Evolutionary conservation across 495 filamentous ascomycete species (phyloP).

Genomic region (Aspergillus sclerotiicarbonarius): DNA sequence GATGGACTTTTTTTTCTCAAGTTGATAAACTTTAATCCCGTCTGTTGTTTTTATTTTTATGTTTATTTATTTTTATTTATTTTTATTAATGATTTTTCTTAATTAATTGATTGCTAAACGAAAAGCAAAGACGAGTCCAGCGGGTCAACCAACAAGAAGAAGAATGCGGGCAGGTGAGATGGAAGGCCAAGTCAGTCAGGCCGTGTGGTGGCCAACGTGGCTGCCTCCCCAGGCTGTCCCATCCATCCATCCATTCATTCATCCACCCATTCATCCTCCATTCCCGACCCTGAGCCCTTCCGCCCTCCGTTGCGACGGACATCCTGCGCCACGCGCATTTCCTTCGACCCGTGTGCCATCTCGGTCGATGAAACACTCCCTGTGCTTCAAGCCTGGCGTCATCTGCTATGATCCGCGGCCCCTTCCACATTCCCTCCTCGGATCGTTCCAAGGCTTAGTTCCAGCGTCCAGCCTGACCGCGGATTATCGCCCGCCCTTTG

Average conservation of each 20-base stretch:
- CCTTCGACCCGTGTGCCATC: too few relatives aligned
- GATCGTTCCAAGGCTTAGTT: slow-evolving; percentile 1
- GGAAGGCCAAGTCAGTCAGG: background rate
- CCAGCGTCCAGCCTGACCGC: background rate
- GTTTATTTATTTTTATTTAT: too few relatives aligned
- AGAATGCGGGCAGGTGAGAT: background rate
- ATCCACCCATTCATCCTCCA: background rate
- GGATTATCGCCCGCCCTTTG: background rate
- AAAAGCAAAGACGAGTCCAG: background rate
- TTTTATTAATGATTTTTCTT: too few relatives aligned
- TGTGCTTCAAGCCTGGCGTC: slow-evolving; percentile 16
- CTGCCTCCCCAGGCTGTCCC: background rate
- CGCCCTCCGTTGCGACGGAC: background rate
- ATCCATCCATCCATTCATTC: background rate
- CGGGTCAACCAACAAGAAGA: background rate
- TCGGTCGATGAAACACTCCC: background rate
- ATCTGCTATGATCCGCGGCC: slow-evolving; percentile 25
- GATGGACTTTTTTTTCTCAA: too few relatives aligned
- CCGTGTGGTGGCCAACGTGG: slow-evolving; percentile 1
- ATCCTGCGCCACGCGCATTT: too few relatives aligned
- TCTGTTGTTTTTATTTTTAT: too few relatives aligned
- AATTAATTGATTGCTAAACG: too few relatives aligned
- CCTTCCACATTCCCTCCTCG: slow-evolving; percentile 17
- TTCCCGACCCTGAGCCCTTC: background rate
- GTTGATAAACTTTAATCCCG: too few relatives aligned